Evolutionary conservation across 1,284 basidiomycete genomes (phyloP).

Genomic region (Singerocomus inundabilis): DNA sequence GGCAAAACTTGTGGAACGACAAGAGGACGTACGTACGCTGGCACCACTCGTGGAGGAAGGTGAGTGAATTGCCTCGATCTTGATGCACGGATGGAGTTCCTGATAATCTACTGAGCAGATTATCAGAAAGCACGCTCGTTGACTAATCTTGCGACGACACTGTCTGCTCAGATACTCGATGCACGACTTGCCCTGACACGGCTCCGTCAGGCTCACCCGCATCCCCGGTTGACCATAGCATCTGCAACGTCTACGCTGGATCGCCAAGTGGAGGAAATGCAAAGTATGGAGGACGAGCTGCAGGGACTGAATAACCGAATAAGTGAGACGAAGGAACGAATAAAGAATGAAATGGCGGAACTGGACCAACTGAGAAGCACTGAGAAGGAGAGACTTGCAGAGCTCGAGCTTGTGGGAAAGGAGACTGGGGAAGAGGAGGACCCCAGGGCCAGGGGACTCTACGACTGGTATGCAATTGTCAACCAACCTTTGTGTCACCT

Average conservation of each 20-base stretch:
- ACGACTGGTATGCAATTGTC: conserved; percentile 56
- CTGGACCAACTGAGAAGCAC: conserved; percentile 64
- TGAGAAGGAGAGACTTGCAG: conserved; percentile 71
- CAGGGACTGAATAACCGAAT: conserved; percentile 43
- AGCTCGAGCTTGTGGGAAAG: conserved; percentile 63
- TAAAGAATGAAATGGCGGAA: conserved; percentile 58
- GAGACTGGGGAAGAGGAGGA: conserved; percentile 67
- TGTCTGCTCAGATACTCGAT: conserved; percentile 76
- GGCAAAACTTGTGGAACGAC: conserved; percentile 55
- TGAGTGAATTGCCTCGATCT: conserved; percentile 27
- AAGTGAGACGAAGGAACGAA: conserved; percentile 52
- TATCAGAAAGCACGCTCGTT: conserved; percentile 53
- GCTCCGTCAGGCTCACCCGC: conserved; percentile 74
- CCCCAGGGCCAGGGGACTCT: conserved; percentile 56
- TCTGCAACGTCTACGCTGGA: conserved; percentile 71
- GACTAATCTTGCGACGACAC: conserved; percentile 52
- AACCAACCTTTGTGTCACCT: not conserved
- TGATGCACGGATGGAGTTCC: not conserved
- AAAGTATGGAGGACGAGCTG: conserved; percentile 61
- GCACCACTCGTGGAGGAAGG: conserved; percentile 69
- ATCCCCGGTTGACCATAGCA: conserved; percentile 70
- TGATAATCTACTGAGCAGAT: conserved; percentile 40
- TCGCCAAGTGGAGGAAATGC: conserved; percentile 71
- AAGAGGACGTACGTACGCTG: conserved; percentile 57
- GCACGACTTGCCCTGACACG: conserved; percentile 75